Percentiles rank a stretch among this genome's conserved stretches.
Evolutionary conservation across 176 grass and related monocot genomes (phyloP).

Genomic region (Raddia distichophylla): DNA sequence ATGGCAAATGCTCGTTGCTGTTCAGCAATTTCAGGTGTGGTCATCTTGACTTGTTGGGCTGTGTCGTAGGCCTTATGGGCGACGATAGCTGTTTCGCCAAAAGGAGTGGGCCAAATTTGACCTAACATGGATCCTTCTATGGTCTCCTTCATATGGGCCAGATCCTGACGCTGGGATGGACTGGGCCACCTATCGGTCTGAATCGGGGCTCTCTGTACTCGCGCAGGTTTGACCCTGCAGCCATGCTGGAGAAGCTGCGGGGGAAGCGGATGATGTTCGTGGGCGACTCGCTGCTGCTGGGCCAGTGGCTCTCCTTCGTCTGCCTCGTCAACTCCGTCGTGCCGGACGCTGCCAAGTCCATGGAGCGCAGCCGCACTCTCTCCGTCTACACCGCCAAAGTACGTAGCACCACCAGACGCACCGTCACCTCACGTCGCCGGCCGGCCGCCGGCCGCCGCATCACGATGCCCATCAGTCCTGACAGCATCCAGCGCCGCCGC

Average conservation of each 20-base stretch:
- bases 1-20: background rate
- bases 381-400: conserved; percentile 61
- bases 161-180: background rate
- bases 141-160: background rate
- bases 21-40: background rate
- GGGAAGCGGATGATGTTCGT: conserved; percentile 83
- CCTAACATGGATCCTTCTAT: background rate
- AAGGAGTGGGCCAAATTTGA: background rate
- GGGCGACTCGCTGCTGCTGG: conserved; percentile 80
- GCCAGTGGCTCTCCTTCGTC: conserved; percentile 68
- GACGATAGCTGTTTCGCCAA: background rate
- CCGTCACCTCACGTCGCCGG: background rate
- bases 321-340: conserved; percentile 67
- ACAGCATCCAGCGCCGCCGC: conserved; percentile 46
- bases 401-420: background rate
- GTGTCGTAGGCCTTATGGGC: background rate
- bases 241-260: conserved; percentile 68
- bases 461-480: background rate
- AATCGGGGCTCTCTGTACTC: background rate
- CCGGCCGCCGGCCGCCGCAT: background rate
- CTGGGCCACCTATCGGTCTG: background rate
- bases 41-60: background rate
- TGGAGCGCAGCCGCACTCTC: conserved; percentile 42
- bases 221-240: conserved; percentile 56
- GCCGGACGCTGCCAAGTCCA: conserved; percentile 44